Evolutionary conservation across 2,329 filamentous ascomycete species (phyloP), one percentile per base, ranked within the genome.

Genomic region (Magnaporthiopsis poae): DNA sequence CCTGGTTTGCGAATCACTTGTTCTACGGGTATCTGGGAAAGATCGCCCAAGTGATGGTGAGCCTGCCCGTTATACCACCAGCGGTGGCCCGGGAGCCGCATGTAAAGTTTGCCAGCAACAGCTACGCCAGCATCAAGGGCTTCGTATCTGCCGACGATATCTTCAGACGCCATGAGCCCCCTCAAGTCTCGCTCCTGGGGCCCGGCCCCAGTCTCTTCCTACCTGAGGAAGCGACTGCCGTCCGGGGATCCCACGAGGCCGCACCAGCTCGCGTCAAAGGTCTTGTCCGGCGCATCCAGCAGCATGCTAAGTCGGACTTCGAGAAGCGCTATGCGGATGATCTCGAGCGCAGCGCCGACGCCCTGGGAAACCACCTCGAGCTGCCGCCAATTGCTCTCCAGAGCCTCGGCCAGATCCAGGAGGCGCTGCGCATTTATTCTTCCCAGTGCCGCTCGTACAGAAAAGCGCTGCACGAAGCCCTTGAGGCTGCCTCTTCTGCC

Each of bases 11-110:
- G 21, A 59, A 59, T 15, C 21, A 59, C 21, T 1, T 36, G 1
- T 64, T 64, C 15, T 64, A 64, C 46, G 27, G 25, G 3, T 64
- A 64, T 13, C 27, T 64, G 33, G 56, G 27, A 27, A 59, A 21
- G 46, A 9, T 64, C 13, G 13, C 29, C 56, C 46, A n/a, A n/a
- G 39, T 56, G 12, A 8, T 64, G 13, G 13, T 1, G 13, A 27
- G 27, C 15, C 46, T 56, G 13, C 12, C 3, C 3, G 12, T 35
- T 11, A 46, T 27, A n/a, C 27, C 46, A 5, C 21, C 18, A 25
- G 46, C 2, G 46, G 46, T 18, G 21, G n/a, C 25, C 18, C 39
- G 15, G 11, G 9, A 8, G 1, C 27, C 29, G 5, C 27, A 33
- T 46, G 25, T 39, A 5, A 9, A 27, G 27, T 11, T 64, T 64